Conservation (phyloP, 305 asterid species). For the Lippia alba region DNA sequence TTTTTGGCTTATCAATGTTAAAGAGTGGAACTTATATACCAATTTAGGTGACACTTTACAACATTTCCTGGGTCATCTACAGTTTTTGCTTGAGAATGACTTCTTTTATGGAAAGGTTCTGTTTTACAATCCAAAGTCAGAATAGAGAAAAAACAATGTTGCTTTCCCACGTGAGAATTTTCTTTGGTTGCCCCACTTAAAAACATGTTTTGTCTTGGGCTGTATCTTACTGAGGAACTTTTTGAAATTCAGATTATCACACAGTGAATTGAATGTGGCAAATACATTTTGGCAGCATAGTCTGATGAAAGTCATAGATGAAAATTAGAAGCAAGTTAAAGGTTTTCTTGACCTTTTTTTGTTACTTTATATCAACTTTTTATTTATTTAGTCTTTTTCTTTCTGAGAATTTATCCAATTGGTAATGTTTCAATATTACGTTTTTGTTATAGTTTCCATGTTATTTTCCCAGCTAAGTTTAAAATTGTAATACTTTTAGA, state of each 20-base stretch:
- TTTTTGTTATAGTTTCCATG: background rate
- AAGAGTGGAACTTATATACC: constrained; percentile 30
- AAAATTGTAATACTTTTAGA: no score
- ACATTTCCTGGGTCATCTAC: constrained; percentile 14
- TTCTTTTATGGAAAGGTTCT: constrained; percentile 9
- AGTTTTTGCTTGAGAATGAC: constrained; percentile 21
- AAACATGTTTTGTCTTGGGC: constrained; percentile 10
- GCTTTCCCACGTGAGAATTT: constrained; percentile 7
- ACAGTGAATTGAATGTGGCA: constrained; percentile 74
- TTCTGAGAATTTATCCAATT: constrained; percentile 5
- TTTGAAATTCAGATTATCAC: constrained; percentile 66
- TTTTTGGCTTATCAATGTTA: constrained; percentile 38
- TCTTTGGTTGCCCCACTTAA: constrained; percentile 20
- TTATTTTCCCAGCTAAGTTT: background rate
- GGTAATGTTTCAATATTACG: background rate
- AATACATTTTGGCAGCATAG: constrained; percentile 73
- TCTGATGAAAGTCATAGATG: constrained; percentile 71
- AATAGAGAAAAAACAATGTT: constrained; percentile 6
- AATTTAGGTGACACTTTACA: constrained; percentile 24
- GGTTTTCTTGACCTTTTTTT: constrained; percentile 48
- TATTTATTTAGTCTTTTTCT: background rate
- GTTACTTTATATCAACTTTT: background rate
- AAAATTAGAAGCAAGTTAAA: constrained; percentile 70
- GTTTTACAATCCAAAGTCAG: constrained; percentile 16
- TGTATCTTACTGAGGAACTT: constrained; percentile 30